phyloP scores from a whole-genome alignment of 2,329 filamentous ascomycete genomes.

The Fusarium tjaetaba region DNA sequence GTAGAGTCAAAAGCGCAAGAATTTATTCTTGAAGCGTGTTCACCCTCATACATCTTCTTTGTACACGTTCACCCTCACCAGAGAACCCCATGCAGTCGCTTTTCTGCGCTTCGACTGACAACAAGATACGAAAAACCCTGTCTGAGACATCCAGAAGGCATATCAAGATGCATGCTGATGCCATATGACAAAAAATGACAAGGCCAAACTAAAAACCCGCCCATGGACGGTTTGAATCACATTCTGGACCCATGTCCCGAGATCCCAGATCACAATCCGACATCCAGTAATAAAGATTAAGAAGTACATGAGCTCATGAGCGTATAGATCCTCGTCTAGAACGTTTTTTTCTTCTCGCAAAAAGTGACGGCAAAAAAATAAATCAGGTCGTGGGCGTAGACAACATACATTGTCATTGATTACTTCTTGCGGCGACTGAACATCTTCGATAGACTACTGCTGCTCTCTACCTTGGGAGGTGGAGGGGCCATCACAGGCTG shows the following conservation, averaged over 20 bases:
- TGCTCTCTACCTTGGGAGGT: slow-evolving; percentile 51
- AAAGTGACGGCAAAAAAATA: slow-evolving; percentile 13
- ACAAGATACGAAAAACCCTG: not conserved
- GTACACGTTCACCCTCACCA: not conserved
- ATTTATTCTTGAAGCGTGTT: not conserved
- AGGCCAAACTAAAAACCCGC: slow-evolving; percentile 21
- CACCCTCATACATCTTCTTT: not conserved
- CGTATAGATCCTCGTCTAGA: slow-evolving; percentile 36
- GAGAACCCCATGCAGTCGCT: not conserved
- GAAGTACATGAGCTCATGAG: slow-evolving; percentile 43
- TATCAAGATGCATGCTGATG: slow-evolving; percentile 12
- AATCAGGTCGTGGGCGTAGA: slow-evolving; percentile 25
- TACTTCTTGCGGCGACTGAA: slow-evolving; percentile 63
- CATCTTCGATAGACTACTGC: slow-evolving; percentile 57
- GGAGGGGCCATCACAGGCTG: slow-evolving; percentile 40
- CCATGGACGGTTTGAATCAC: not conserved
- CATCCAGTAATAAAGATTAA: slow-evolving; percentile 41
- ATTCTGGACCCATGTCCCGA: slow-evolving; percentile 1
- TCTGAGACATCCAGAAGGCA: slow-evolving; percentile 21
- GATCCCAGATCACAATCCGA: slow-evolving; percentile 2
- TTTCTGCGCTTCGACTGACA: not conserved
- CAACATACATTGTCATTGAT: slow-evolving; percentile 41
- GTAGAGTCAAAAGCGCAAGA: not conserved
- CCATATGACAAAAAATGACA: slow-evolving; percentile 20
- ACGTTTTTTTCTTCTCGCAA: not conserved